Evolutionary conservation across 2,329 filamentous ascomycete species (phyloP).

Genomic region (Cryphonectria parasitica): DNA sequence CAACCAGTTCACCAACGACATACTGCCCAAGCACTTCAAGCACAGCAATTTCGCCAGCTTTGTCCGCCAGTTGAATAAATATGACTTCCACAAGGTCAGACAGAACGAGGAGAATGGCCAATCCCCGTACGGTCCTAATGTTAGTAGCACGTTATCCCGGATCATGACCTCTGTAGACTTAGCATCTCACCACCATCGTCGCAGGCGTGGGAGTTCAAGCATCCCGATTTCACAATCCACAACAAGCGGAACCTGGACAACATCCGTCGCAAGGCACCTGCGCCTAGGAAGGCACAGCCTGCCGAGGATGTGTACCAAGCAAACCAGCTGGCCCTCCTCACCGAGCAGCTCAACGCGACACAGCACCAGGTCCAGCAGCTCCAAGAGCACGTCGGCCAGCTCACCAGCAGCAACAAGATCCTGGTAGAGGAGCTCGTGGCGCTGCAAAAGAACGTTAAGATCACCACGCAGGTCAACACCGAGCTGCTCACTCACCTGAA

Average conservation of each 20-base stretch:
- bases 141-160: conserved; percentile 41
- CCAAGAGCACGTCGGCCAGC: conserved; percentile 81
- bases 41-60: conserved; percentile 99
- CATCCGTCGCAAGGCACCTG: conserved; percentile 92
- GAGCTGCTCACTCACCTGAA: conserved; percentile 62
- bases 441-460: conserved; percentile 63
- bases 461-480: conserved; percentile 60
- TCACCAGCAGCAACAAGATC: conserved; percentile 66
- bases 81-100: conserved; percentile 97
- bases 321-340: conserved; percentile 80
- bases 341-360: conserved; percentile 84
- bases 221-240: conserved; percentile 93
- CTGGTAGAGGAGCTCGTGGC: conserved; percentile 65
- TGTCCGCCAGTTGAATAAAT: conserved; percentile 94
- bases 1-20: conserved; percentile 96
- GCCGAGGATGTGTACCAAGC: conserved; percentile 75
- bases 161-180: not conserved
- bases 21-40: conserved; percentile 98
- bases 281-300: conserved; percentile 74
- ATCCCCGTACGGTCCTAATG: conserved; percentile 80
- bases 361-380: conserved; percentile 90
- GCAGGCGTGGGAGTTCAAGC: conserved; percentile 94
- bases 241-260: conserved; percentile 97
- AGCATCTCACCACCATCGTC: conserved; percentile 36
- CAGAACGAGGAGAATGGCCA: conserved; percentile 85